Base-by-base conservation (phyloP, 1,284 basidiomycete genomes). In the Papiliotrema terrestris region DNA sequence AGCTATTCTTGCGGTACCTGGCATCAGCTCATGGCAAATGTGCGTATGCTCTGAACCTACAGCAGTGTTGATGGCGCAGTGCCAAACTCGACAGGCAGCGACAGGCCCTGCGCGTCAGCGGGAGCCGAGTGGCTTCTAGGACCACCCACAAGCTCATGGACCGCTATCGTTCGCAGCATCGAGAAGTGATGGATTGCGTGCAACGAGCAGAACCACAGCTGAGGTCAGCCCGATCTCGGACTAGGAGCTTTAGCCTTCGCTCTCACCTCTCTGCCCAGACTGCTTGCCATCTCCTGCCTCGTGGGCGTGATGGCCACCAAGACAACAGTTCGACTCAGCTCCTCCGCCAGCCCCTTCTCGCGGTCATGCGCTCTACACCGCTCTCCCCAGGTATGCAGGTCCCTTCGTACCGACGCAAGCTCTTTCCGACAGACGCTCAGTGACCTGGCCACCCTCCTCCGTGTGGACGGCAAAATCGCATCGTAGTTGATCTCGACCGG, bases 121-220 rank as follows among this genome's bases (percentile, higher is more conserved):
- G 22, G n/a, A 26, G 51, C 35, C 29, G 14, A n/a, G 13, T 17
- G 32, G 17, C 4, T 2, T n/a, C 17, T 25, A 38, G 39, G 11
- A 0, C 15, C 45, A 67, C 69, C 58, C 44, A 69, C 64, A n/a
- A 72, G 66, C 65, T 78, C 68, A 61, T 77, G 67, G 9, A 72
- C 71, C 13, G 71, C 72, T 32, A 76, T 73, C 6, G 71, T 70
- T 11, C 73, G 59, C 14, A 74, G 49, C 73, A 76, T 74, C 8
- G 72, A 71, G 56, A 69, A 73, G 48, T 76, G 74, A 45, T 74
- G 72, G 17, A 76, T 74, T 3, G 72, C 65, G 50, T 74, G 72
- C 15, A 73, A 55, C 15, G 73, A 66, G 54, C 67, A 69, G 55
- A 73, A 76, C 72, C 72, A 74, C 5, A 76, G 59, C 73, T 75